Conservation (phyloP, 257 asterid species). For the Buddleja alternifolia region DNA sequence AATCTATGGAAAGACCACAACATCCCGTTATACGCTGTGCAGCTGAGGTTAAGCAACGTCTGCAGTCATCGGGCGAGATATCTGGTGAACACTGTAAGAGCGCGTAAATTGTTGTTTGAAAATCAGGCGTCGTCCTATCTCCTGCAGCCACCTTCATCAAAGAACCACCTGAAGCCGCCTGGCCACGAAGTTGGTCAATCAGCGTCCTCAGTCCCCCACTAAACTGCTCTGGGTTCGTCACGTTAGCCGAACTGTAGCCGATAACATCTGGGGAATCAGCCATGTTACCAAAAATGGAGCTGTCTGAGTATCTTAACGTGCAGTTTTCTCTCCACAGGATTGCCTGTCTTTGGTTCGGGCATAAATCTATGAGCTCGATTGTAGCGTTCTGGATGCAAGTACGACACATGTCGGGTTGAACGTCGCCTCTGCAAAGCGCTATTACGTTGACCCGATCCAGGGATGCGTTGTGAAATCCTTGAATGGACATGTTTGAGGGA, state of each 20-base stretch:
- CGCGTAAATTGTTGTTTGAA: slow-evolving; percentile 8
- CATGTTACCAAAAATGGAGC: not conserved
- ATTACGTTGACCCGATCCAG: slow-evolving; percentile 21
- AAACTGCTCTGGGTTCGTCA: not conserved
- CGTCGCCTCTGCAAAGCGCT: slow-evolving; percentile 30
- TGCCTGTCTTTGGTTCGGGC: slow-evolving; percentile 13
- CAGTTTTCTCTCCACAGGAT: not conserved
- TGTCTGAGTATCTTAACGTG: slow-evolving; percentile 21
- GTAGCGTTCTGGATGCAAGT: slow-evolving; percentile 6
- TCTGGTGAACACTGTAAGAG: slow-evolving; percentile 31
- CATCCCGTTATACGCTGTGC: not conserved
- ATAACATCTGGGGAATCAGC: not conserved
- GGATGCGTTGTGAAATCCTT: slow-evolving; percentile 30
- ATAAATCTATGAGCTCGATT: not conserved
- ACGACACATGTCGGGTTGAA: slow-evolving; percentile 4
- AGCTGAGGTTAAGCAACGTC: not conserved
- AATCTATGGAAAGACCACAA: no score
- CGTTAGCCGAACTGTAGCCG: rapidly evolving
- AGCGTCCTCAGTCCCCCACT: not conserved
- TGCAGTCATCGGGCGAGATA: not conserved
- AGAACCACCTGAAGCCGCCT: slow-evolving; percentile 18
- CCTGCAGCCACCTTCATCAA: slow-evolving; percentile 16
- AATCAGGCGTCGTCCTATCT: not conserved
- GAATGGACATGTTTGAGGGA: not conserved
- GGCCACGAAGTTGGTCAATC: not conserved